Evolutionary conservation across 176 grass and related monocot genomes (phyloP), one percentile per base, ranked within the genome.

Genomic region (Otatea glauca): DNA sequence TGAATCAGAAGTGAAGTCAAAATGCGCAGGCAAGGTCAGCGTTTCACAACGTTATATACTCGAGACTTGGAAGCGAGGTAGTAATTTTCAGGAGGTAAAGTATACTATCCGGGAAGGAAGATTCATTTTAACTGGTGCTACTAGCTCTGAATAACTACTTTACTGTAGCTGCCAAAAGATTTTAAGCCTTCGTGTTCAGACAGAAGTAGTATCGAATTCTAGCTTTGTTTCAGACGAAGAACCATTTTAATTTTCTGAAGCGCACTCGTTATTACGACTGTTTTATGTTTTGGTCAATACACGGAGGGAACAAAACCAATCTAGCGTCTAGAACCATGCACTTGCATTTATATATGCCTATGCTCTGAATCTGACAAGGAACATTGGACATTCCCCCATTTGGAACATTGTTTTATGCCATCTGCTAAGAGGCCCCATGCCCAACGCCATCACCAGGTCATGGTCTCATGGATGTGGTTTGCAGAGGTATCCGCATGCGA

Each of bases 71-170:
- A 3, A 25, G 27, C 5, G 51, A 70, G 74, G 74, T 25, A 42
- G 65, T 78, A 35, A 61, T 45, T 6, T 14, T 63, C 37, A 56
- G 39, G 83, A 77, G 65, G 74, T 35, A 60, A 70, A 70, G 83
- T 6, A n/a, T n/a, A n/a, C n/a, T n/a, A 69, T 70, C 83, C 2
- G 15, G 49, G 8, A 0, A 16, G 2, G 21, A 20, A 43, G 53
- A 55, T 55, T 20, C 56, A 10, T 60, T 60, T 23, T 4, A 4
- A n/a, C 56, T 6, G 8, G 9, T 60, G 15, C 56, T 11, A 29
- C 29, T 29, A 29, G 29, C 29, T 29, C 29, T 29, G 29, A 29
- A 29, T 29, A 29, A 29, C 29, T 29, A 29, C 29, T 29, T 29
- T 29, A 29, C 29, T 29, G 29, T 29, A 29, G 29, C 29, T 29